Base-by-base conservation (phyloP, 306 rosid genomes). In the Herpetospermum pedunculosum region DNA sequence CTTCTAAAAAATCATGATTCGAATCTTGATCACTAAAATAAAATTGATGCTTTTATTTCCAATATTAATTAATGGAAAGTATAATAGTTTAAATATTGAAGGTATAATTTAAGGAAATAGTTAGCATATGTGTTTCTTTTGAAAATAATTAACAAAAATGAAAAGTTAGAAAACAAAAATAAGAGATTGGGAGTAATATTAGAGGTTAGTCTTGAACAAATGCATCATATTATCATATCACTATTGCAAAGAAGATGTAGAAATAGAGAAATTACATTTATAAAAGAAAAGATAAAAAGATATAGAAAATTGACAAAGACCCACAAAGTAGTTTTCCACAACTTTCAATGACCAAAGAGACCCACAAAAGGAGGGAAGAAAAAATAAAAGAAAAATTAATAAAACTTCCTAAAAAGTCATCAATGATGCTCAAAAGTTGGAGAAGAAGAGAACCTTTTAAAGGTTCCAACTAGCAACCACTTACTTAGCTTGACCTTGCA, bases 401-500 rank as follows among this genome's bases (percentile, higher is more conserved):
- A 68, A n/a, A n/a, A 44, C 35, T 68, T 38, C 73, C 73, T 43
- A 68, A 43, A 68, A 68, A 19, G 49, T 38, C 30, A 65, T 38
- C 49, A 65, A 65, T 65, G 49, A 65, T 65, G 72, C 72, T 40
- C 50, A 38, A 65, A 68, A 68, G 73, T 41, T 43, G 35, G 40
- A 58, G n/a, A n/a, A n/a, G n/a, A n/a, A n/a, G 44, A 41, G 37
- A 68, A 68, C 72, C 72, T 67, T 63, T 67, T 35, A 34, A 35
- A 63, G 70, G 29, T 35, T 3, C 46, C 47, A 63, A 55, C 46
- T 19, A 54, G 41, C 35, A 34, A 38, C 21, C 57, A 71, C 73
- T 81, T 78, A 71, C 73, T 81, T 78, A 82, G 83, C 84, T 80
- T 72, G 80, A 76, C 81, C 65, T 82, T 75, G 75, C 83, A 30